Conservation (phyloP, 2,329 filamentous ascomycete genomes). For the Verticillium klebahnii region DNA sequence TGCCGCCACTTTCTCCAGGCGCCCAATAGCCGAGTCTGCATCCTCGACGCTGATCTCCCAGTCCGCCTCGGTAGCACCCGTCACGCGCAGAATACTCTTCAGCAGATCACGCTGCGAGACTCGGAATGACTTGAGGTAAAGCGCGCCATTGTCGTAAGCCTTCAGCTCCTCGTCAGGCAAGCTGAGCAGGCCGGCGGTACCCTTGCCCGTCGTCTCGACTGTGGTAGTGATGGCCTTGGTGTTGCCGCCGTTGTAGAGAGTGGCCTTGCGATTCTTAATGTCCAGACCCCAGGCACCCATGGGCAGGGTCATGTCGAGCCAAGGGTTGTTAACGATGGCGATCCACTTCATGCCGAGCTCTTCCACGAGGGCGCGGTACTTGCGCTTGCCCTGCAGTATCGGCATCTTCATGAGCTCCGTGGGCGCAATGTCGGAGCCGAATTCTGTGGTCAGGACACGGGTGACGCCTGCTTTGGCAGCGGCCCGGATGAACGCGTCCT, state of each 20-base stretch:
- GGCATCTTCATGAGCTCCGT: background rate
- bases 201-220: background rate
- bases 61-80: constrained; percentile 50
- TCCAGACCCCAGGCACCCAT: constrained; percentile 23
- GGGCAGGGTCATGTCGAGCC: constrained; percentile 15
- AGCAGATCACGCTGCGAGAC: constrained; percentile 63
- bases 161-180: background rate
- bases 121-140: constrained; percentile 46
- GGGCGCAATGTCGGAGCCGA: constrained; percentile 20
- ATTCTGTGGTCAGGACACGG: constrained; percentile 26
- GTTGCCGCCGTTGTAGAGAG: background rate
- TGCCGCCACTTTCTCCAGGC: background rate
- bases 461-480: constrained; percentile 23
- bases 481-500: constrained; percentile 23
- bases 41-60: constrained; percentile 37
- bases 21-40: background rate
- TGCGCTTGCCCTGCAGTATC: background rate
- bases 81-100: constrained; percentile 53
- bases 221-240: background rate
- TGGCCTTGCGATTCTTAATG: constrained; percentile 12
- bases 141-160: background rate
- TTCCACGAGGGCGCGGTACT: constrained; percentile 20
- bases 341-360: constrained; percentile 26
- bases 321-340: constrained; percentile 21
- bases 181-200: background rate